Conservation (phyloP, 2,329 filamentous ascomycete genomes). For the Calonectria crousiana region DNA sequence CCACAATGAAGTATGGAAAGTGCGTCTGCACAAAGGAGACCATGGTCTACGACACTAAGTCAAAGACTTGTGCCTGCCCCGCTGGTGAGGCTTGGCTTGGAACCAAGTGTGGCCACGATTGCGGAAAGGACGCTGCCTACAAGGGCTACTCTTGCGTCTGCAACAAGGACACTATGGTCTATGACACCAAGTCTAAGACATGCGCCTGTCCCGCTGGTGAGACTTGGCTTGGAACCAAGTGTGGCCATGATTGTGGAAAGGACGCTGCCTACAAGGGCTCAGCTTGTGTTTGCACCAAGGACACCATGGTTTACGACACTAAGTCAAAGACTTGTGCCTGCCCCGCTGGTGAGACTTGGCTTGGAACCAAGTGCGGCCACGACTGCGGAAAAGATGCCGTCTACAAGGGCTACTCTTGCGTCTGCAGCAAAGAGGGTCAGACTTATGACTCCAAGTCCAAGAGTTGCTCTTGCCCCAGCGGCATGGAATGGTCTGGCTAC, state of each 20-base stretch:
- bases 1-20: constrained; percentile 5
- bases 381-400: neutral
- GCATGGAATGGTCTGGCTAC: neutral
- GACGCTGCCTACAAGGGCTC: neutral
- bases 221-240: neutral
- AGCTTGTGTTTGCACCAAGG: constrained; percentile 3
- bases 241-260: neutral
- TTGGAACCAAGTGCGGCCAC: neutral
- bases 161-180: neutral
- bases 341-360: neutral
- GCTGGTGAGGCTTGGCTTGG: constrained; percentile 1
- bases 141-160: constrained; percentile 1
- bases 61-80: constrained; percentile 2
- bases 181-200: neutral
- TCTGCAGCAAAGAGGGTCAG: neutral
- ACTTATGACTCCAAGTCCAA: constrained; percentile 13
- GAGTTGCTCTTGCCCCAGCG: constrained; percentile 28
- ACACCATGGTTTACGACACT: neutral
- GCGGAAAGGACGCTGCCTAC: neutral
- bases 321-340: neutral
- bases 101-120: neutral
- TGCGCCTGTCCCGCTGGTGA: neutral
- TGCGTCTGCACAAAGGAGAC: constrained; percentile 15
- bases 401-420: constrained; percentile 1
- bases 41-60: neutral